These are phyloP conservation scores for Termitomyces sp. DNA, from an alignment of 768 basidiomycete species.

Conservation along the genomic window DNA sequence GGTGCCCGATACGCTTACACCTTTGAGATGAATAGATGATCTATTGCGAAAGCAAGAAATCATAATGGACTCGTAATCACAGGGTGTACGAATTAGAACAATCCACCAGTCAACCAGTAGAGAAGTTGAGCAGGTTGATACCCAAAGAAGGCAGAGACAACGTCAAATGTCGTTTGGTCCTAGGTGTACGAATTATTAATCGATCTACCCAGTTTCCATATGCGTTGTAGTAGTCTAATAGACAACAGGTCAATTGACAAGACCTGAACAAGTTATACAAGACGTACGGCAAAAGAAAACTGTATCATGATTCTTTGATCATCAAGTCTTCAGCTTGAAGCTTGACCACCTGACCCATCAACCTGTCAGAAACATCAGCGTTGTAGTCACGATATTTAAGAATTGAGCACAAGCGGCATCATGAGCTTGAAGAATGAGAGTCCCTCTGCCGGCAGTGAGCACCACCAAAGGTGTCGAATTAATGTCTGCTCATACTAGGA, in stretches of 20 bases:
- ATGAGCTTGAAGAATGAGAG: slow-evolving; percentile 27
- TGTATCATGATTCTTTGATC: slow-evolving; percentile 29
- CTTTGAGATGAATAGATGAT: neutral
- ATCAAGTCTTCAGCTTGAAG: no score
- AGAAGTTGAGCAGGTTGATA: no score
- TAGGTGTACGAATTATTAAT: neutral
- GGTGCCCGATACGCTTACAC: no score
- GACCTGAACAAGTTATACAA: no score
- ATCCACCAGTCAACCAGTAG: slow-evolving; percentile 40
- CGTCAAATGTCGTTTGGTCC: neutral
- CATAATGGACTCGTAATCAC: neutral
- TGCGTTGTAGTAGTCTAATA: slow-evolving; percentile 28
- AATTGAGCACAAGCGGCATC: neutral
- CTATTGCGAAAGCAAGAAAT: neutral
- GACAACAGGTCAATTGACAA: no score
- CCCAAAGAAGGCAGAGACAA: no score
- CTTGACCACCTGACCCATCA: no score
- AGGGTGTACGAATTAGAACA: neutral
- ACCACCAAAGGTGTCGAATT: slow-evolving; percentile 24
- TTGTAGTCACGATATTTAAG: no score
- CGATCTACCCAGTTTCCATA: slow-evolving; percentile 29
- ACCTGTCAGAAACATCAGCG: slow-evolving; percentile 22
- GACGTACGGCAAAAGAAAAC: slow-evolving; percentile 40
- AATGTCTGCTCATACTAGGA: neutral
- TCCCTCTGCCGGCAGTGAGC: slow-evolving; percentile 42